These are phyloP conservation scores for Hanseniaspora mollemarum DNA, from an alignment of 805 yeast species.

Conservation along the genomic window DNA sequence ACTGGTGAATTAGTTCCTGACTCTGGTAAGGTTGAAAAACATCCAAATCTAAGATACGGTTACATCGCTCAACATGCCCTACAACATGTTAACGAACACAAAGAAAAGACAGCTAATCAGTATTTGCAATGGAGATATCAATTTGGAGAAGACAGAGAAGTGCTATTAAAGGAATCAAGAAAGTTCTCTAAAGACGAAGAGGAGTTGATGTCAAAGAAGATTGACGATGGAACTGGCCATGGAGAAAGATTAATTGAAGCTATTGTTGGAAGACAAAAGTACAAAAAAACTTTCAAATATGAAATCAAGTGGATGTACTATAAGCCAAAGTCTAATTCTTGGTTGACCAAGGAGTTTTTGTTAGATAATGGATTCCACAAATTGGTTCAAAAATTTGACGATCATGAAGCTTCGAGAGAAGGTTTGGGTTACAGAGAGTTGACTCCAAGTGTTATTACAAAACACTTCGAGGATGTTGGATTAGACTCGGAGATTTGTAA, in stretches of 20 bases:
- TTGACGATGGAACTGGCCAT: slow-evolving; percentile 75
- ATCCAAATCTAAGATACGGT: slow-evolving; percentile 95
- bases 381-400: slow-evolving; percentile 91
- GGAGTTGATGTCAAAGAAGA: slow-evolving; percentile 62
- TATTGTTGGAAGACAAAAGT: slow-evolving; percentile 91
- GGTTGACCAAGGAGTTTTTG: slow-evolving; percentile 78
- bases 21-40: slow-evolving; percentile 87
- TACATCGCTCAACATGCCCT: slow-evolving; percentile 98
- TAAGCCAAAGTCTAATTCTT: slow-evolving; percentile 85
- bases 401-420: slow-evolving; percentile 97
- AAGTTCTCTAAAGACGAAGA: slow-evolving; percentile 71
- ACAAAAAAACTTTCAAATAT: slow-evolving; percentile 92
- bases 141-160: slow-evolving; percentile 97
- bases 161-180: slow-evolving; percentile 82
- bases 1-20: slow-evolving; percentile 86
- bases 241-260: slow-evolving; percentile 87
- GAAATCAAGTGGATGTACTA: slow-evolving; percentile 89
- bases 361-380: slow-evolving; percentile 78
- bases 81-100: slow-evolving; percentile 93
- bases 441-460: slow-evolving; percentile 80
- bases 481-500: slow-evolving; percentile 97
- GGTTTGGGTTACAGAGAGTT: slow-evolving; percentile 97
- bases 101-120: slow-evolving; percentile 95
- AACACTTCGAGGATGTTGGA: slow-evolving; percentile 96
- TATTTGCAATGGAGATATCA: slow-evolving; percentile 97